Percentiles rank a stretch among this genome's conserved stretches.
Conservation (phyloP, 192 early-diverging fungal genomes). For the Rhizophagus prolifer region DNA sequence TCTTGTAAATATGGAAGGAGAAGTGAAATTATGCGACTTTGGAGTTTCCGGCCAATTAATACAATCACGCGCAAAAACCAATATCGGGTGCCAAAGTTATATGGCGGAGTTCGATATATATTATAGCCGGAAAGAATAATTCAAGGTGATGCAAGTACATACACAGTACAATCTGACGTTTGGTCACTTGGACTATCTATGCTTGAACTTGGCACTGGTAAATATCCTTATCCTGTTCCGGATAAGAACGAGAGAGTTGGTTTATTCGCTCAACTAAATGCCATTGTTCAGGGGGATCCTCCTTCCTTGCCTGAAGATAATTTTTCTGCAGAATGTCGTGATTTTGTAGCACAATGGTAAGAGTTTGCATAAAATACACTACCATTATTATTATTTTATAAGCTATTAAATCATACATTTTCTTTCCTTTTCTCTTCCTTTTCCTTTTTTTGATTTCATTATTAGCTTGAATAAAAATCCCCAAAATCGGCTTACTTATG, state of each 20-base stretch:
- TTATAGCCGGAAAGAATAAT: conserved; percentile 83
- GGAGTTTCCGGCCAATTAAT: conserved; percentile 90
- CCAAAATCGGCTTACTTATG: conserved; percentile 70
- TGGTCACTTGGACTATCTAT: conserved; percentile 91
- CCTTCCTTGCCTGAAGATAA: conserved; percentile 66
- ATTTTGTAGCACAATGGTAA: conserved; percentile 80
- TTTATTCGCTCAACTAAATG: conserved; percentile 85
- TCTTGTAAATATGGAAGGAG: conserved; percentile 78
- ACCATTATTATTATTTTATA: background rate
- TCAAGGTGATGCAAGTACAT: conserved; percentile 55
- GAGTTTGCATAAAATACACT: background rate
- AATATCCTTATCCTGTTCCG: conserved; percentile 71
- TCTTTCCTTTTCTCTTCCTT: background rate
- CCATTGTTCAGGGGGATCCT: conserved; percentile 79
- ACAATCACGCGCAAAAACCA: conserved; percentile 88
- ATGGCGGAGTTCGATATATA: conserved; percentile 64
- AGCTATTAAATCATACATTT: background rate
- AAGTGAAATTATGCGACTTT: conserved; percentile 96
- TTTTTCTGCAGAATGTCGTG: conserved; percentile 68
- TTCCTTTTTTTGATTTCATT: background rate
- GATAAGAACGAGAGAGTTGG: conserved; percentile 55
- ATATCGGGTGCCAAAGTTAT: conserved; percentile 92
- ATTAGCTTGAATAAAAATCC: conserved; percentile 69
- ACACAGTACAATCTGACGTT: conserved; percentile 88
- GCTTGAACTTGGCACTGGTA: conserved; percentile 79